phyloP scores from a whole-genome alignment of 1,139 yeast genomes.

The Diutina neorugosa region DNA sequence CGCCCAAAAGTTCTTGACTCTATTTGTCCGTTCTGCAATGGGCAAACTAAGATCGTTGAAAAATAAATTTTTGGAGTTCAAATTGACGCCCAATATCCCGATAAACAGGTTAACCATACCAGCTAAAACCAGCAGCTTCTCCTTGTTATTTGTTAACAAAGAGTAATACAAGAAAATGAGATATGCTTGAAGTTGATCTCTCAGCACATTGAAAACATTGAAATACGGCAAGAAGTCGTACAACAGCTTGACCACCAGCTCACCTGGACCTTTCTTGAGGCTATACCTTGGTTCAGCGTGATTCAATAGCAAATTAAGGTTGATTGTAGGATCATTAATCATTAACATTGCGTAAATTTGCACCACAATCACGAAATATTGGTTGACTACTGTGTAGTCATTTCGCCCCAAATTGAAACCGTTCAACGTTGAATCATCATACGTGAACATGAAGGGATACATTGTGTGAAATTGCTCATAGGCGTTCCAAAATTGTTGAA shows the following conservation, averaged over 20 bases:
- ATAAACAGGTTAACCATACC: slow-evolving; percentile 34
- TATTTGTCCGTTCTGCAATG: slow-evolving; percentile 28
- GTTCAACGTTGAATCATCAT: slow-evolving; percentile 37
- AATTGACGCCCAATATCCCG: slow-evolving; percentile 35
- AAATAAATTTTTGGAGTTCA: slow-evolving; percentile 32
- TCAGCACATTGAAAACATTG: slow-evolving; percentile 32
- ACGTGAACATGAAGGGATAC: slow-evolving; percentile 41
- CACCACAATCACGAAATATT: slow-evolving; percentile 36
- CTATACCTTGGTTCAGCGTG: slow-evolving; percentile 27
- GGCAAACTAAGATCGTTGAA: slow-evolving; percentile 32
- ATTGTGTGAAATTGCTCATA: slow-evolving; percentile 47
- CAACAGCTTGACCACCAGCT: slow-evolving; percentile 21
- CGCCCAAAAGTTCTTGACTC: slow-evolving; percentile 53
- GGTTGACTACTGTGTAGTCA: slow-evolving; percentile 39
- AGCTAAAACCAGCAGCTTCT: slow-evolving; percentile 30
- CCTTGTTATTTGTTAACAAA: slow-evolving; percentile 33
- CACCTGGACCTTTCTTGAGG: slow-evolving; percentile 9
- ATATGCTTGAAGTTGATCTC: slow-evolving; percentile 30
- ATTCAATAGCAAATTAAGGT: slow-evolving; percentile 27
- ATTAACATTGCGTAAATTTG: slow-evolving; percentile 36
- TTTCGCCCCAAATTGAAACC: slow-evolving; percentile 35
- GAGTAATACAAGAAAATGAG: slow-evolving; percentile 31
- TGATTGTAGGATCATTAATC: slow-evolving; percentile 36
- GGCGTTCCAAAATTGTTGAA: slow-evolving; percentile 41
- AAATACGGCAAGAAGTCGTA: slow-evolving; percentile 37